phyloP scores from a whole-genome alignment of 352 stramenopile genomes.

The Phytophthora multivora region DNA sequence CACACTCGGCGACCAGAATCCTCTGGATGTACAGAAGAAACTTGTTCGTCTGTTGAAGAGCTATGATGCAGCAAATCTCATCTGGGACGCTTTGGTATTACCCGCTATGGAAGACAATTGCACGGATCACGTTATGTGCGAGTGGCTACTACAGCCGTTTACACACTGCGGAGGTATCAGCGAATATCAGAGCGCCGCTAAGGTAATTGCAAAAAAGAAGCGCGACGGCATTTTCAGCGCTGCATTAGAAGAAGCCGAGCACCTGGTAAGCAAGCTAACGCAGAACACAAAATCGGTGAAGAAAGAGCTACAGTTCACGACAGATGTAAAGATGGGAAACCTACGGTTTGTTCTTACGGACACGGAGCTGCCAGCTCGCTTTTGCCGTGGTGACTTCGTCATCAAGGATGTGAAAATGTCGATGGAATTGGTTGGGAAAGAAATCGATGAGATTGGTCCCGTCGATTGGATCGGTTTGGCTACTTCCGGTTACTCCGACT shows the following conservation, averaged over 20 bases:
- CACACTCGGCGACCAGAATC: slow-evolving; percentile 45
- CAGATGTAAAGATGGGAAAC: slow-evolving; percentile 69
- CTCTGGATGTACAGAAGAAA: slow-evolving; percentile 75
- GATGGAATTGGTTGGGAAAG: slow-evolving; percentile 51
- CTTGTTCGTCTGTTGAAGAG: slow-evolving; percentile 72
- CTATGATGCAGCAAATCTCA: slow-evolving; percentile 66
- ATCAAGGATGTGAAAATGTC: slow-evolving; percentile 66
- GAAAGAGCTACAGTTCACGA: slow-evolving; percentile 62
- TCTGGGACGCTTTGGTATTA: slow-evolving; percentile 63
- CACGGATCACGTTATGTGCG: slow-evolving; percentile 40
- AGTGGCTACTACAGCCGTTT: slow-evolving; percentile 67
- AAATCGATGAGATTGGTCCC: slow-evolving; percentile 57
- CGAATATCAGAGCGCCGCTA: slow-evolving; percentile 70
- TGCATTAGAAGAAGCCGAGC: slow-evolving; percentile 54
- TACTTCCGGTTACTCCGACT: slow-evolving; percentile 60
- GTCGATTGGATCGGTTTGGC: slow-evolving; percentile 60
- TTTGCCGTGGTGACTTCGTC: slow-evolving; percentile 68
- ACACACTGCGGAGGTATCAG: slow-evolving; percentile 71
- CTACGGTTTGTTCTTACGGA: slow-evolving; percentile 68
- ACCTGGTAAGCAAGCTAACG: slow-evolving; percentile 54
- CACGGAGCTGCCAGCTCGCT: slow-evolving; percentile 52
- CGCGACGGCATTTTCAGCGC: slow-evolving; percentile 67
- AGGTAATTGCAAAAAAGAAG: slow-evolving; percentile 71
- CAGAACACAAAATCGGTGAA: slow-evolving; percentile 47
- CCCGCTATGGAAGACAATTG: slow-evolving; percentile 45